A percentile compares a stretch with the other conserved stretches of the same genome.
phyloP scores from a whole-genome alignment of 1,284 basidiomycete genomes.

The Apiotrichum mycotoxinovorans region DNA sequence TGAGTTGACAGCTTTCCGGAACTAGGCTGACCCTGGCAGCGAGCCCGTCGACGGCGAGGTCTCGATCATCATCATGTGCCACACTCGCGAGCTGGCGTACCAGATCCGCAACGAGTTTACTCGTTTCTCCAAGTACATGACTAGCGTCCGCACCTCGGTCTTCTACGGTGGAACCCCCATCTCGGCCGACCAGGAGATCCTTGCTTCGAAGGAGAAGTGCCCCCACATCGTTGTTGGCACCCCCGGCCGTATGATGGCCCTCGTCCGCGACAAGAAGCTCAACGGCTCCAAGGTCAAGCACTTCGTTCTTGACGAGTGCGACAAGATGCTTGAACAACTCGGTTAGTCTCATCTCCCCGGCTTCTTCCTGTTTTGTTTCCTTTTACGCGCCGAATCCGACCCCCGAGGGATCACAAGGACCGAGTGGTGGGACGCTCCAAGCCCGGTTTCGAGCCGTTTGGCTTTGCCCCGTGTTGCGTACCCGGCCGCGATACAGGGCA shows the following conservation, averaged over 20 bases:
- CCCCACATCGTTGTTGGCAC: constrained; percentile 99
- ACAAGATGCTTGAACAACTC: constrained; percentile 99
- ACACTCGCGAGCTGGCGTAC: constrained; percentile 98
- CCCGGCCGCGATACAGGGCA: neutral
- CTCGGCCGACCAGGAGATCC: constrained; percentile 85
- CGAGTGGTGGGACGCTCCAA: neutral
- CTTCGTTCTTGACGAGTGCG: constrained; percentile 99
- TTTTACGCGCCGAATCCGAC: neutral
- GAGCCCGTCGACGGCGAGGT: constrained; percentile 98
- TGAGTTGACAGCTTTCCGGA: constrained; percentile 17
- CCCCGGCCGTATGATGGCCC: constrained; percentile 89
- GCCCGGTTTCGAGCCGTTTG: neutral
- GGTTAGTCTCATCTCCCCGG: constrained; percentile 67
- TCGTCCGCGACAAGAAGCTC: constrained; percentile 86
- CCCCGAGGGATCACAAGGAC: constrained; percentile 9
- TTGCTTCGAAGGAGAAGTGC: constrained; percentile 95
- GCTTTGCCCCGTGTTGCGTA: neutral
- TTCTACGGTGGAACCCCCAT: constrained; percentile 98
- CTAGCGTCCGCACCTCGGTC: constrained; percentile 92
- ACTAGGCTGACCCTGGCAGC: constrained; percentile 21
- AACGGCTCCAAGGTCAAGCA: constrained; percentile 94
- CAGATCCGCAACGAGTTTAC: constrained; percentile 99
- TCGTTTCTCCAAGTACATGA: constrained; percentile 99
- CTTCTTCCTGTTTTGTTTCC: constrained; percentile 10
- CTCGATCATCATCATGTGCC: constrained; percentile 94